Evolutionary conservation across 345 rosid species (phyloP).

Genomic region (Isatis tinctoria): DNA sequence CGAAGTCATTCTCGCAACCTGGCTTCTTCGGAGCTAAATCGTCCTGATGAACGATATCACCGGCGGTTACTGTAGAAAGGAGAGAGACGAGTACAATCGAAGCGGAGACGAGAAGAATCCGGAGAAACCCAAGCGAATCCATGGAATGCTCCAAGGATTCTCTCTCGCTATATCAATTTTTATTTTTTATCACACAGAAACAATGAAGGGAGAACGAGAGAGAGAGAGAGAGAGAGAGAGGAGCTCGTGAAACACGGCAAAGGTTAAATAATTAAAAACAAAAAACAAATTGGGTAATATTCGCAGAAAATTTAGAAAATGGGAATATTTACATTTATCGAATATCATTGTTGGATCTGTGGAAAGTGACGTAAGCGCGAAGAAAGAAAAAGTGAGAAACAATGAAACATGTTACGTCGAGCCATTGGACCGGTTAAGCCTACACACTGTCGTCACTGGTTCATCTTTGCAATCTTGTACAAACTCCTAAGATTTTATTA

Average conservation of each 20-base stretch:
- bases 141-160: slow-evolving; percentile 38
- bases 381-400: background rate
- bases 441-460: too few relatives aligned
- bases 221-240: slow-evolving; percentile 29
- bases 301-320: background rate
- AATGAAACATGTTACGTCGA: slow-evolving; percentile 13
- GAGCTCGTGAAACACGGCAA: slow-evolving; percentile 11
- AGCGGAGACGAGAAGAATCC: slow-evolving; percentile 30
- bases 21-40: slow-evolving; percentile 91
- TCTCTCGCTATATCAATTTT: slow-evolving; percentile 31
- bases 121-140: slow-evolving; percentile 50
- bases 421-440: background rate
- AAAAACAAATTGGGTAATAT: background rate
- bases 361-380: slow-evolving; percentile 30
- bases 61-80: slow-evolving; percentile 52
- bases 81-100: slow-evolving; percentile 46
- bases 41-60: slow-evolving; percentile 94
- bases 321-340: slow-evolving; percentile 14
- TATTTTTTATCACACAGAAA: background rate
- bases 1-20: slow-evolving; percentile 96
- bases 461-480: too few relatives aligned
- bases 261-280: background rate
- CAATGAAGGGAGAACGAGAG: background rate
- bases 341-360: slow-evolving; percentile 26
- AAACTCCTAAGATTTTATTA: background rate